Evolutionary conservation across 202 grass and related monocot species (phyloP), one percentile per base, ranked within the genome.

Genomic region (Setaria viridis): DNA sequence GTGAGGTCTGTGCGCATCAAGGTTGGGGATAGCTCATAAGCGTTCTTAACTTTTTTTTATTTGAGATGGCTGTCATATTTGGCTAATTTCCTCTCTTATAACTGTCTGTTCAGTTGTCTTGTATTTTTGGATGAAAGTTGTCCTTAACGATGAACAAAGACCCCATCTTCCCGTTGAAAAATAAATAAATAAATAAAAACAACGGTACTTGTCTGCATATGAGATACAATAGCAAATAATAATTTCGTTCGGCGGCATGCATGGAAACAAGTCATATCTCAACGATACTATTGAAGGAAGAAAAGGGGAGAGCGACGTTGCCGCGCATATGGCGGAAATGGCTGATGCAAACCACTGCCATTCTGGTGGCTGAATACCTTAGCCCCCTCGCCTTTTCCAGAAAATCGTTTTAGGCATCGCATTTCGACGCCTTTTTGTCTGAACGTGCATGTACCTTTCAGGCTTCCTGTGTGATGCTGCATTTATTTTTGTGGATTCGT

Each of bases 371-470:
- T n/a, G 29, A 49, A 41, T 43, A 19, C 43, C 53, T n/a, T 32
- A 20, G 33, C 37, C 41, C 48, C 51, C 33, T 6, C 35, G 32
- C 46, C 62, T 67, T 65, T 68, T 41, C 4, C 62, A 2, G 3
- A 25, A 69, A 82, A 82, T 82, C 72, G 10, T 29, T 68, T 14
- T 49, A 16, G 47, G 42, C 42, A 49, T 30, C 60, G 58, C 20
- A 88, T 77, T 71, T 53, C 49, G 59, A 78, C 41, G 54, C 55
- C 11, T 62, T 41, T 41, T 62, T 83, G 64, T 64, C 43, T 63
- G 33, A 63, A 83, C 80, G 33, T 72, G 80, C 72, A n/a, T 15
- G 86, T 43, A 45, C 6, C 86, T 83, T 78, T 78, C 86, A 71
- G 0, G 80, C 17, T 63, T 12, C 68, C 35, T n/a, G 35, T 68